Percentiles rank a stretch among this genome's conserved stretches.
These are phyloP conservation scores for Canavalia ensiformis DNA, from an alignment of 306 rosid genomes.

Conservation along the genomic window DNA sequence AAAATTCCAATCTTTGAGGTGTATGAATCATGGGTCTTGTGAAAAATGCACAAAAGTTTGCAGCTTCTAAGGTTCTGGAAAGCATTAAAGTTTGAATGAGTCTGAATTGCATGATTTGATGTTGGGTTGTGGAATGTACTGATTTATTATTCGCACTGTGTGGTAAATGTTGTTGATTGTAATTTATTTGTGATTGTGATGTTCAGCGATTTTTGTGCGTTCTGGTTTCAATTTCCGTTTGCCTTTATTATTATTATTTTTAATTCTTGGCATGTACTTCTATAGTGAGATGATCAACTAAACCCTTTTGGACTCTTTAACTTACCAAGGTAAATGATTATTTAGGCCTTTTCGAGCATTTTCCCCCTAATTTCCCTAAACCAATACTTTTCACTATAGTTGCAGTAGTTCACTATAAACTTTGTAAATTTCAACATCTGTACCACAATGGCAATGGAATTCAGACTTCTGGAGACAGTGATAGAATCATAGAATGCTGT, in stretches of 20 bases:
- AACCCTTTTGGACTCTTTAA: not conserved
- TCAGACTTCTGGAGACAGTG: conserved; percentile 7
- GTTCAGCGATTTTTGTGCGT: not conserved
- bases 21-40: conserved; percentile 7
- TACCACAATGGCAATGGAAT: conserved; percentile 1
- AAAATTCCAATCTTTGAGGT: conserved; percentile 17
- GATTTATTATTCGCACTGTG: not conserved
- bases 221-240: conserved; percentile 17
- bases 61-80: not conserved
- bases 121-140: not conserved
- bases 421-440: not conserved
- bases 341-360: conserved; percentile 8
- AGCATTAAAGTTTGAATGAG: too few relatives aligned
- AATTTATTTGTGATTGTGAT: not conserved
- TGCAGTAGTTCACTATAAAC: not conserved
- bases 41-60: not conserved
- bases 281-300: not conserved
- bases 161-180: not conserved
- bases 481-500: not conserved
- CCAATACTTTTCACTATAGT: not conserved
- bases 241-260: not conserved
- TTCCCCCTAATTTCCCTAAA: not conserved
- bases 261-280: not conserved
- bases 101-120: conserved; percentile 22
- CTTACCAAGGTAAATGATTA: not conserved